phyloP scores from a whole-genome alignment of 2,329 filamentous ascomycete species.

The Stagonosporopsis cucurbitacearum region DNA sequence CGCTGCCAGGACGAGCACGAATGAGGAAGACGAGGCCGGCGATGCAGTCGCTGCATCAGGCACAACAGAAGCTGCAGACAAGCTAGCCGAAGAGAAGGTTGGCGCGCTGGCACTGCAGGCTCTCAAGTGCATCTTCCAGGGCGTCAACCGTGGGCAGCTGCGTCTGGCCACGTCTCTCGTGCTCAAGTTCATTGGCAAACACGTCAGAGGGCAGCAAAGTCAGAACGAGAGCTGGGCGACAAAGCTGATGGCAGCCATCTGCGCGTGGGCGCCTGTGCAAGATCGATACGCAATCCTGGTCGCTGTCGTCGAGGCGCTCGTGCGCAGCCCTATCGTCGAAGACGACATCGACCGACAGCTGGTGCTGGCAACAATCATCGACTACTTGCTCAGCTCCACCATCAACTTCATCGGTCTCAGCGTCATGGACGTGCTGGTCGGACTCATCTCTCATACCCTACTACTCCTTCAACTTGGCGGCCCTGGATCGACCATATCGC shows the following conservation, averaged over 20 bases:
- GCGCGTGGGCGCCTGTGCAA: constrained; percentile 90
- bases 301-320: constrained; percentile 77
- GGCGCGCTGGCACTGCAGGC: constrained; percentile 84
- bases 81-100: constrained; percentile 86
- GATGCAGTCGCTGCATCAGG: constrained; percentile 72
- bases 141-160: constrained; percentile 82
- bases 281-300: constrained; percentile 91
- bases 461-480: constrained; percentile 72
- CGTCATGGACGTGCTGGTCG: constrained; percentile 91
- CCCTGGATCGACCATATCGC: constrained; percentile 46
- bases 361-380: constrained; percentile 77
- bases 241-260: constrained; percentile 78
- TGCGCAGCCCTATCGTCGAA: constrained; percentile 71
- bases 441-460: constrained; percentile 83
- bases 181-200: constrained; percentile 70
- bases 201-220: constrained; percentile 38
- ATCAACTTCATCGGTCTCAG: constrained; percentile 95
- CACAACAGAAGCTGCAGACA: constrained; percentile 86
- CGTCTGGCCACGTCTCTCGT: constrained; percentile 76
- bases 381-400: constrained; percentile 82
- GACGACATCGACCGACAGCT: constrained; percentile 76
- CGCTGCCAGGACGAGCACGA: constrained; percentile 62
- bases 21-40: constrained; percentile 70
- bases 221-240: constrained; percentile 75
- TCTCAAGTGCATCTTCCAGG: constrained; percentile 82